phyloP scores from a whole-genome alignment of 78 protist genomes.

The Corallochytrium limacisporum region DNA sequence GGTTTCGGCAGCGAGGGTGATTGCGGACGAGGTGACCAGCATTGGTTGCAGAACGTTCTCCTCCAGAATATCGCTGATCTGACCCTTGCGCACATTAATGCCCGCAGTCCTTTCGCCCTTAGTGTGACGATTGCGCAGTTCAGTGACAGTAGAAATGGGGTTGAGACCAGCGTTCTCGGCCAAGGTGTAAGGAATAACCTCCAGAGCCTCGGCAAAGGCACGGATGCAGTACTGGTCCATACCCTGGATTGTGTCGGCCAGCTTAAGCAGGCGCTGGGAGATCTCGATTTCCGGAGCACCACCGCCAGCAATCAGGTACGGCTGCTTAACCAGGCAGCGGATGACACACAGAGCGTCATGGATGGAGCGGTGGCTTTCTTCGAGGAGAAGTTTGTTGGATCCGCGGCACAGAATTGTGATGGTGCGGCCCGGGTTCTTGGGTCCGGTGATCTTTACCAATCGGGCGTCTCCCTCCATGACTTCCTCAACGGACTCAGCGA shows the following conservation, averaged over 20 bases:
- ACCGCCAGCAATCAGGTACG: constrained; percentile 92
- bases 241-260: constrained; percentile 73
- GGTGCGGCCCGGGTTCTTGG: constrained; percentile 66
- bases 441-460: constrained; percentile 77
- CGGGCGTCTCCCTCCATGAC: constrained; percentile 60
- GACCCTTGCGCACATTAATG: constrained; percentile 80
- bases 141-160: constrained; percentile 91
- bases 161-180: constrained; percentile 99
- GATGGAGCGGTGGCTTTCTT: constrained; percentile 93
- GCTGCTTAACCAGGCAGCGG: constrained; percentile 91
- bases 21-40: constrained; percentile 80
- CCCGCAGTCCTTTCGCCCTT: constrained; percentile 80
- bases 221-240: constrained; percentile 58
- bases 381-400: constrained; percentile 82
- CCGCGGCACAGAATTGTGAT: constrained; percentile 82
- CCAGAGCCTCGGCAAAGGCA: constrained; percentile 93
- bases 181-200: constrained; percentile 93
- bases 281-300: constrained; percentile 93
- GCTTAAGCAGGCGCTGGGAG: constrained; percentile 48
- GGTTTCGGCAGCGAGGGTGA: constrained; percentile 94
- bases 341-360: constrained; percentile 99
- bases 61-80: constrained; percentile 81
- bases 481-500: constrained; percentile 83
- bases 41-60: constrained; percentile 95
- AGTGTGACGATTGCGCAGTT: constrained; percentile 76